Evolutionary conservation across 2,329 filamentous ascomycete species (phyloP), one percentile per base, ranked within the genome.

Genomic region (Rugonectria rugulosa): DNA sequence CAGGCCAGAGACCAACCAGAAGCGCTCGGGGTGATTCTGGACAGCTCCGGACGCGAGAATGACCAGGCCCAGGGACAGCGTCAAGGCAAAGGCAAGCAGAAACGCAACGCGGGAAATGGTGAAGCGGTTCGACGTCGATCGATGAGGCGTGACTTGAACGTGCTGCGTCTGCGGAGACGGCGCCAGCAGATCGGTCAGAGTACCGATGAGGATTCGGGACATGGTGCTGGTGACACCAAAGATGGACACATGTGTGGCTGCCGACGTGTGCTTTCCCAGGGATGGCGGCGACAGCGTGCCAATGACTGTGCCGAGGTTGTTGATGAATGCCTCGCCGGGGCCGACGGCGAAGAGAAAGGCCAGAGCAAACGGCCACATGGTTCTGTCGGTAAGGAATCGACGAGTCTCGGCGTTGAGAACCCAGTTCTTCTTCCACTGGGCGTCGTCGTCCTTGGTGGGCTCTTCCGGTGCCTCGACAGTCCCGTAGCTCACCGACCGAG

Each of bases 301-400:
- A 65, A 98, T 93, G 58, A 99, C 88, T 20, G 93, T 97, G 29
- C 95, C 95, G 9, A 99, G 79, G 67, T 98, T 99, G 77, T 98
- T 99, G 76, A 98, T 92, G 72, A 97, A 99, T 10, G 94, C 91
- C 75, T 99, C 95, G n/a, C 93, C 94, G 0, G 95, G 94, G 0
- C 95, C 95, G 49, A 93, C 91, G 65, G 97, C 91, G 60, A 98
- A 83, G 73, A 98, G 91, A 75, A 99, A 98, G 17, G 92, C 93
- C 1, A 88, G 78, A 0, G 94, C 92, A 63, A 99, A 88, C 70
- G 88, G 90, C 94, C 94, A 99, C 94, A 98, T 98, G 11, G 92
- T 97, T 57, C 84, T 87, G 65, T 99, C 95, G 20, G 85, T 82
- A 9, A 99, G 81, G 72, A 98, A 99, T 4, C 87, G 81, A 11